These are phyloP conservation scores for Zelonia costaricensis DNA, from an alignment of 208 protist species.

Conservation along the genomic window DNA sequence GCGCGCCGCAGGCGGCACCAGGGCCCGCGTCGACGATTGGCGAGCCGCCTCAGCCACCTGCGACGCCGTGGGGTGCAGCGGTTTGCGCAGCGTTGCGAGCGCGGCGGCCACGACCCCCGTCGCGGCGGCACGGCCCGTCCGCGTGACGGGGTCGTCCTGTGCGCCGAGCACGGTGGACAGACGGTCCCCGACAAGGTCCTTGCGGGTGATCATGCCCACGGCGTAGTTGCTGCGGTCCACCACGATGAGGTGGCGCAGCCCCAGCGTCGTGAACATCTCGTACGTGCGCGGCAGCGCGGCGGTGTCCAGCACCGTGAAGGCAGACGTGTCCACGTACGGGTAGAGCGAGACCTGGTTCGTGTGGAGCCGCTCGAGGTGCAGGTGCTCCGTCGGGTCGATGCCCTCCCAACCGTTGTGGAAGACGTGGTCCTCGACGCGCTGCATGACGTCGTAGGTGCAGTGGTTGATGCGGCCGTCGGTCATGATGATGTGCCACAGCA, in stretches of 20 bases:
- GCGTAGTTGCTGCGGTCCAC: slow-evolving; percentile 39
- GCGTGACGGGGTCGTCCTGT: neutral
- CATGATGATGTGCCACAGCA: slow-evolving; percentile 54
- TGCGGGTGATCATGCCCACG: slow-evolving; percentile 59
- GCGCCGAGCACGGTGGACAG: slow-evolving; percentile 15
- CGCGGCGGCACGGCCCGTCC: neutral
- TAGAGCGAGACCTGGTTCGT: slow-evolving; percentile 35
- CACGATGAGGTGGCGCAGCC: slow-evolving; percentile 52
- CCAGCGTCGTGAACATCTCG: slow-evolving; percentile 51
- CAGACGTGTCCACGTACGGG: slow-evolving; percentile 58
- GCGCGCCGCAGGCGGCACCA: neutral
- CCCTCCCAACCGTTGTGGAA: slow-evolving; percentile 25
- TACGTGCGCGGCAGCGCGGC: slow-evolving; percentile 48
- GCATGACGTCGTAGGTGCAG: slow-evolving; percentile 36
- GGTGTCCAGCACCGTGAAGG: slow-evolving; percentile 48
- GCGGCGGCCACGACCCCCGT: slow-evolving; percentile 5
- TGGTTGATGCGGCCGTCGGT: slow-evolving; percentile 24
- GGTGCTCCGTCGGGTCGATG: slow-evolving; percentile 13
- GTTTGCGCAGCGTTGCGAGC: slow-evolving; percentile 8
- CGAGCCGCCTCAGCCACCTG: slow-evolving; percentile 23
- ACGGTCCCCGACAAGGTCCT: slow-evolving; percentile 44
- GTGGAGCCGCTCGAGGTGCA: neutral
- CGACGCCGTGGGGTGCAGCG: slow-evolving; percentile 20
- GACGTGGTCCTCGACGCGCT: slow-evolving; percentile 31
- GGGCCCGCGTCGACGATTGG: slow-evolving; percentile 16